Evolutionary conservation across 2,329 filamentous ascomycete genomes (phyloP), one percentile per base, ranked within the genome.

Genomic region (Botrytis paeoniae): DNA sequence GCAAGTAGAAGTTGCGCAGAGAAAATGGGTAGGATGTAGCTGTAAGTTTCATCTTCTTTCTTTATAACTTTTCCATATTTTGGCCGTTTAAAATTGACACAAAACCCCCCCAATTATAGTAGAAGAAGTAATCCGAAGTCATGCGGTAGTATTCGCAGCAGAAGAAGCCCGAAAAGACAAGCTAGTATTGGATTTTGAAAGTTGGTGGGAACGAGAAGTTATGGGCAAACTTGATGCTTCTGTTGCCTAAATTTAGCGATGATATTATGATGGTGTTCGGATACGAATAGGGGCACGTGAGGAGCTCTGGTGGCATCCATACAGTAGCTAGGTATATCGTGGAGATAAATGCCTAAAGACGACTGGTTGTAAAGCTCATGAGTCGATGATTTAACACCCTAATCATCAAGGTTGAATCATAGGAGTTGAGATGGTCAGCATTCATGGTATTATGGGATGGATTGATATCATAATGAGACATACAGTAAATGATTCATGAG

Each of bases 141-240:
- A 98, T 83, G 95, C 93, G 2, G 88, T 96, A 83, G 95, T 98
- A 0, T 99, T 98, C 84, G 95, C 94, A 37, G 96, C 95, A 0
- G 96, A 98, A 83, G 92, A 97, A 78, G 94, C 95, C 8, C 88
- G 95, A 78, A 85, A 84, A 68, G 86, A 87, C 69, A 89, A 87
- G 79, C 90, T 87, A 80, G 90, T 96, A 12, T 83, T 98, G 6
- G 86, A 92, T 77, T 98, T 93, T 90, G 83, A 83, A 61, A 82
- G 86, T 64, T 97, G 94, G 93, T 97, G 94, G 94, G 82, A 83
- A 45, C 80, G 82, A 73, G 85, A 89, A 75, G 85, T 91, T 41
- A 83, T 83, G 59, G 74, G 65, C 16, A 76, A 73, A 51, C 59
- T 80, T 16, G 41, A 37, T 41, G n/a, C 48, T 57, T 69, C 37